These are phyloP conservation scores for Pythium dissimile DNA, from an alignment of 352 stramenopile genomes.

Conservation along the genomic window DNA sequence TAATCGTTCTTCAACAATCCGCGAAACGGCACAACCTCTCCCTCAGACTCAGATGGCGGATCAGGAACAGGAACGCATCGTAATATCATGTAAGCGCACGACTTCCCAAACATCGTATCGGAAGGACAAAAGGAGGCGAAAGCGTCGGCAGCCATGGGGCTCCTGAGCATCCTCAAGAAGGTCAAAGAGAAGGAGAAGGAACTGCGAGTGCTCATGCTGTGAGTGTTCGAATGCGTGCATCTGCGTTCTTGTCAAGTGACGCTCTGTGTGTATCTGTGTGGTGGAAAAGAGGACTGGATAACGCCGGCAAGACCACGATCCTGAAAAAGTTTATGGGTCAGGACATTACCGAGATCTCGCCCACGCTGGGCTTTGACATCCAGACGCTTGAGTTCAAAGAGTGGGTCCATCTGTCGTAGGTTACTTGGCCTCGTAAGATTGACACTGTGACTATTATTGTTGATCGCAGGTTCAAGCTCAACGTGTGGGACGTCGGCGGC, in stretches of 20 bases:
- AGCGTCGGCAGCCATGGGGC: slow-evolving; percentile 53
- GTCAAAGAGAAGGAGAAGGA: slow-evolving; percentile 99
- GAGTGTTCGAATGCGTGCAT: slow-evolving; percentile 12
- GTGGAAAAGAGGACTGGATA: slow-evolving; percentile 93
- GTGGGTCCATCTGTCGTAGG: slow-evolving; percentile 24
- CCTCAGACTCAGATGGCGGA: slow-evolving; percentile 10
- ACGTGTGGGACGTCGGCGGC: slow-evolving; percentile 96
- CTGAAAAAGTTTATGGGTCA: slow-evolving; percentile 97
- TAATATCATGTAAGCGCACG: no score
- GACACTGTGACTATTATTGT: not conserved
- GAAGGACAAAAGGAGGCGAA: not conserved
- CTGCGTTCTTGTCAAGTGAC: not conserved
- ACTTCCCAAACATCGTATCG: slow-evolving; percentile 2
- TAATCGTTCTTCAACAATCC: not conserved
- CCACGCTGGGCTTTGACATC: slow-evolving; percentile 99
- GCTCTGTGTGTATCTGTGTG: not conserved
- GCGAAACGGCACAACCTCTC: slow-evolving; percentile 9
- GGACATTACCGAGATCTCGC: slow-evolving; percentile 96
- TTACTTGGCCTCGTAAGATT: not conserved
- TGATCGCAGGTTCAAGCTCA: slow-evolving; percentile 43
- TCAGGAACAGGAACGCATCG: slow-evolving; percentile 9
- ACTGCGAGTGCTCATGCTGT: slow-evolving; percentile 97
- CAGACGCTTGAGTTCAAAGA: slow-evolving; percentile 97
- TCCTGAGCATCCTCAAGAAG: slow-evolving; percentile 95
- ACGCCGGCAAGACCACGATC: slow-evolving; percentile 99